Conservation (phyloP, 2,329 filamentous ascomycete species). For the Pseudogymnoascus sp. region DNA sequence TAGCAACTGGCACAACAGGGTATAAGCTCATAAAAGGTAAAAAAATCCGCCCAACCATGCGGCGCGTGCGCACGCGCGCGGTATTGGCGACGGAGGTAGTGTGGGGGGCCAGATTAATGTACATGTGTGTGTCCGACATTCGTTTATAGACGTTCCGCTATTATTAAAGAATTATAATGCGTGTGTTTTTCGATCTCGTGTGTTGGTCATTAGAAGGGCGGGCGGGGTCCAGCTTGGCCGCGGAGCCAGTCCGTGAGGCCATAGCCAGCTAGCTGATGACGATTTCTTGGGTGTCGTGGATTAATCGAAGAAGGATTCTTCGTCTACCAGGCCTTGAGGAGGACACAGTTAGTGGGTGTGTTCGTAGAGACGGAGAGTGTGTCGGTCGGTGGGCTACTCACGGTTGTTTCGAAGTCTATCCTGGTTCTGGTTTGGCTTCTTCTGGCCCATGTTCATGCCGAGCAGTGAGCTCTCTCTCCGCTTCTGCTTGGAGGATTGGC, state of each 20-base stretch:
- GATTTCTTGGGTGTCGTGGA: not conserved
- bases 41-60: not conserved
- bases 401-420: conserved; percentile 17
- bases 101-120: not conserved
- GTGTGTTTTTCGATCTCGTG: not conserved
- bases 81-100: not conserved
- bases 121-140: not conserved
- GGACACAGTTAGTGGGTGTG: not conserved
- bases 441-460: conserved; percentile 36
- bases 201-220: not conserved
- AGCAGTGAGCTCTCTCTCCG: conserved; percentile 56
- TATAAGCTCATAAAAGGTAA: conserved; percentile 7
- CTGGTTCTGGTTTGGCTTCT: conserved; percentile 16
- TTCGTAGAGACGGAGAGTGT: conserved; percentile 17
- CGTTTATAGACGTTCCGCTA: not conserved
- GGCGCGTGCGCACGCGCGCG: not conserved
- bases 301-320: conserved; percentile 29
- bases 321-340: conserved; percentile 23
- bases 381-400: conserved; percentile 23
- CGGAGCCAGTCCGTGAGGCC: not conserved
- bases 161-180: conserved; percentile 2
- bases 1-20: conserved; percentile 1
- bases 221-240: not conserved
- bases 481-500: conserved; percentile 34
- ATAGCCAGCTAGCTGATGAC: not conserved